Percentiles rank a stretch among this genome's conserved stretches.
Evolutionary conservation across 1,284 basidiomycete species (phyloP).

Genomic region (Ceratobasidium sp.): DNA sequence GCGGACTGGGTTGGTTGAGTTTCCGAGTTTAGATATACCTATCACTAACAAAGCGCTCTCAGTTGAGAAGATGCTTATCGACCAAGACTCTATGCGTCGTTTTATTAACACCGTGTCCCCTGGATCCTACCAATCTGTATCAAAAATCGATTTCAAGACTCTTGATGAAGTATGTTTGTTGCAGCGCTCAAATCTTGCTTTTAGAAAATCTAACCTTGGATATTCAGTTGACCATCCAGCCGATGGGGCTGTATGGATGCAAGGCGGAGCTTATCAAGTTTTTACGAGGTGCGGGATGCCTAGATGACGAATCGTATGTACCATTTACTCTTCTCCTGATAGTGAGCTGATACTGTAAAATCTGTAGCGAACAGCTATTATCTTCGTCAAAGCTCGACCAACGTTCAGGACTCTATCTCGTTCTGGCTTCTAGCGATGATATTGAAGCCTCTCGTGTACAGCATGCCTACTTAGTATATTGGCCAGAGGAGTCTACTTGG

Average conservation of each 20-base stretch:
- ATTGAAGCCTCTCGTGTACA: not conserved
- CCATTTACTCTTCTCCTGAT: not conserved
- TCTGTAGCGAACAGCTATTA: slow-evolving; percentile 50
- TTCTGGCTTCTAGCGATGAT: not conserved
- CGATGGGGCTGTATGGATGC: slow-evolving; percentile 70
- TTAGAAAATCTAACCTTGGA: slow-evolving; percentile 53
- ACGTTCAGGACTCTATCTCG: slow-evolving; percentile 67
- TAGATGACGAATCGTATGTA: slow-evolving; percentile 15
- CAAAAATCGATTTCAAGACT: slow-evolving; percentile 28
- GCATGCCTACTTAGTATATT: slow-evolving; percentile 47
- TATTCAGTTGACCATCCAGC: slow-evolving; percentile 62
- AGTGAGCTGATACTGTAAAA: not conserved
- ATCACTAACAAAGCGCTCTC: not conserved
- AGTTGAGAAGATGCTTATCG: slow-evolving; percentile 45
- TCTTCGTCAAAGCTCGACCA: slow-evolving; percentile 54
- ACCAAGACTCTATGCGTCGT: slow-evolving; percentile 30
- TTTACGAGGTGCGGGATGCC: slow-evolving; percentile 52
- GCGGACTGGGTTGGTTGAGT: slow-evolving; percentile 44
- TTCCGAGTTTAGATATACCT: too few species aligned
- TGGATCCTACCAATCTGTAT: slow-evolving; percentile 27
- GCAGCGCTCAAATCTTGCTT: not conserved
- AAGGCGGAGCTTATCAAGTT: slow-evolving; percentile 65
- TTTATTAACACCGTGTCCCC: slow-evolving; percentile 26
- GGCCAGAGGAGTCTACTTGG: slow-evolving; percentile 51
- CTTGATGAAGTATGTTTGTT: slow-evolving; percentile 29